Percentiles rank a stretch among this genome's conserved stretches.
These are phyloP conservation scores for Phialophora expanda DNA, from an alignment of 2,329 filamentous ascomycete species.

Conservation along the genomic window DNA sequence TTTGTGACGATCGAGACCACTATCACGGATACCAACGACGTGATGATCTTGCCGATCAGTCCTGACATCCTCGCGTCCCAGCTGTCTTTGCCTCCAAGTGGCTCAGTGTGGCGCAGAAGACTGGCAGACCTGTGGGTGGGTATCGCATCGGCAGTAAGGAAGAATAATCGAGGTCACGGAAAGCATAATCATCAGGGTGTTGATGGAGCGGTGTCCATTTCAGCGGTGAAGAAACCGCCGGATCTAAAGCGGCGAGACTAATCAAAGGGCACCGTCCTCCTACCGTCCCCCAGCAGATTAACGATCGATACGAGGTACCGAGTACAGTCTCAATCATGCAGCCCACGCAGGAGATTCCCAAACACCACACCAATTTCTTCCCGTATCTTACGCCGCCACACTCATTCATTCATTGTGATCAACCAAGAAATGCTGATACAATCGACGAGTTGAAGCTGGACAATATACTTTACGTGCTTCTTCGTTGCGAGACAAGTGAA, in stretches of 20 bases:
- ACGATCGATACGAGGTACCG: too few species aligned
- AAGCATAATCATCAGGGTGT: background rate
- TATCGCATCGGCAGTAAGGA: background rate
- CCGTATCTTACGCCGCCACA: too few species aligned
- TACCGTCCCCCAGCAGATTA: too few species aligned
- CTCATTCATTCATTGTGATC: too few species aligned
- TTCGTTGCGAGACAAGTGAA: too few species aligned
- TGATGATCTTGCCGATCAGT: background rate
- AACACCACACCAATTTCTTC: too few species aligned
- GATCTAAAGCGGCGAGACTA: background rate
- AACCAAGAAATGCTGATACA: too few species aligned
- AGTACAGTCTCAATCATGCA: too few species aligned
- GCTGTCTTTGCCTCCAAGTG: background rate
- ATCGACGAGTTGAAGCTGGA: too few species aligned
- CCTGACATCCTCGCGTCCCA: background rate
- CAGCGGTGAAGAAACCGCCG: background rate
- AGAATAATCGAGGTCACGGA: background rate
- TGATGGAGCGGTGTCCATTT: background rate
- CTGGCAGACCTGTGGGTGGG: background rate
- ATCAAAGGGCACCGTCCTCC: background rate
- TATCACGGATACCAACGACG: background rate
- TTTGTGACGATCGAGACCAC: conserved; percentile 29
- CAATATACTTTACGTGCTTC: too few species aligned
- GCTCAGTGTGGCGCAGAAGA: background rate
- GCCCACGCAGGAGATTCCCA: too few species aligned